Evolutionary conservation across 1,139 yeast species (phyloP), one percentile per base, ranked within the genome.

Genomic region (Saccharomycopsis crataegensis): DNA sequence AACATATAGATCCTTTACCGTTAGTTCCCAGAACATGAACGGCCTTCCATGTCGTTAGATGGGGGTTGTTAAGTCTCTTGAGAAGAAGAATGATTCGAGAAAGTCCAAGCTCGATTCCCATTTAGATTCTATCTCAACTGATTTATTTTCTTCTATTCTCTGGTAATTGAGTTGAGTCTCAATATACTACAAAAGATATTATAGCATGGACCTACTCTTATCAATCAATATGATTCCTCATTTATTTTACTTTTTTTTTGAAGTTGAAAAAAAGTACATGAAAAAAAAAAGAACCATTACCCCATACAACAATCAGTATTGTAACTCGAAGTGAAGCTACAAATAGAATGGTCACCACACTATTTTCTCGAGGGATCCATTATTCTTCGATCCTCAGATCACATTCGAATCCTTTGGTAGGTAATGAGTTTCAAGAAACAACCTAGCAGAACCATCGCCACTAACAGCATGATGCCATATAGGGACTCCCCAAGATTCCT

Each of bases 1-100:
- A 80, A 51, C 86, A 76, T 0, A 86, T 82, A 0, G 90, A 83
- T 0, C 98, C 98, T 64, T 91, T 91, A 0, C 98, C 98, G 64
- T 91, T 91, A 5, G 97, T 91, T 0, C 98, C 98, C 0, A 96
- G 96, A 9, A 91, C 76, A 65, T 91, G 97, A 6, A 91, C 70
- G 1, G 90, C 80, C 59, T 79, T 78, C 65, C 80, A 80, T 1
- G 65, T 42, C 16, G 66, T 64, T 11, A 11, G n/a, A 48, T 88
- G 96, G 0, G 96, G 96, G 62, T 80, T 77, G 0, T 89, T 89
- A 38, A 89, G 68, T 49, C 72, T 69, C 4, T 66, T 61, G n/a
- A 88, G 74, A n/a, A 89, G 76, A 50, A 67, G 67, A 0, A 73
- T 51, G 0, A 88, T 76, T 53, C 96, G 70, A 1, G 77, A 62